Evolutionary conservation across 1,284 basidiomycete species (phyloP), one percentile per base, ranked within the genome.

Genomic region (Termitomyces sp.): DNA sequence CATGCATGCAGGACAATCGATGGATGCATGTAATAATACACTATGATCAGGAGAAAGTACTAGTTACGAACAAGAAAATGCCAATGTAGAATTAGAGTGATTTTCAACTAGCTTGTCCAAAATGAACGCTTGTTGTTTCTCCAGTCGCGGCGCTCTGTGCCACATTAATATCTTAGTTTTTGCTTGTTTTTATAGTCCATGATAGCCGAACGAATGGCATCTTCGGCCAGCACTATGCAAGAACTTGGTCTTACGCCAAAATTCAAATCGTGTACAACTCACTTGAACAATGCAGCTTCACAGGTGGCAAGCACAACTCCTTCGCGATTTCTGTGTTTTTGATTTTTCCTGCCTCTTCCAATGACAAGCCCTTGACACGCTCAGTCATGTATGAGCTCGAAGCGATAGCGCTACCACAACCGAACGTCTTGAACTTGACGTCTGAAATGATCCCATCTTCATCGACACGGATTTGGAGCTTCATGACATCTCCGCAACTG

Each of bases 241-340:
- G 17, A 33, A 58, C 51, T 17, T 52, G 58, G 45, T 61, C 46
- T 60, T 58, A 49, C 38, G 40, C 49, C 46, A 43, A 21, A 50
- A 42, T 39, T 2, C 34, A 53, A 34, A 40, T 19, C 19, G 19
- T 24, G 48, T 54, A 49, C 12, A 53, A 78, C 87, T 56, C 61
- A 92, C 90, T 92, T 34, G 88, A 90, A 63, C 87, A 94, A 73
- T 92, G 90, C 48, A 95, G 81, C 73, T 99, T 99, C 68, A 99
- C 97, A 42, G 97, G 97, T 8, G 97, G 97, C 51, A 99, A 75
- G 65, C 88, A 90, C 15, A 98, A 73, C 72, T 98, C 95, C 76
- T 98, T 95, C 8, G 97, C 97, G 68, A 99, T 99, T 72, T 99
- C 97, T 7, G 96, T 99, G 78, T 99, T 99, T 76, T 95, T 97